Evolutionary conservation across 176 grass and related monocot genomes (phyloP), one percentile per base, ranked within the genome.

Genomic region (Eleusine indica): DNA sequence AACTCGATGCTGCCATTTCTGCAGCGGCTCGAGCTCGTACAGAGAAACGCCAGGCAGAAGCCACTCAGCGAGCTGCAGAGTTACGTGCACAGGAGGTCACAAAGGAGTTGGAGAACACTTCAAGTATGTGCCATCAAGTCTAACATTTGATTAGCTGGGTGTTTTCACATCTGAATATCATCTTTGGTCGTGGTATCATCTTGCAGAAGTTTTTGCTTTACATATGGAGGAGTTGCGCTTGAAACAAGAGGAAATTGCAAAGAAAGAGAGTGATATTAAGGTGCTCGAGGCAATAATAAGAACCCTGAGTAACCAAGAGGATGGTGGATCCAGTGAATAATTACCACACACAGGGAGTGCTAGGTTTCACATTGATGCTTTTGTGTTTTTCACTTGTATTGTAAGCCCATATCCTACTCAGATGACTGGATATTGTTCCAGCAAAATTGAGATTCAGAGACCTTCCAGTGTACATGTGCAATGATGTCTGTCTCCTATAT

Each of bases 231-330:
- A 95, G 83, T 47, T 98, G 87, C 80, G 93, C 76, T 42, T 84
- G 6, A 93, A 98, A 71, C 93, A 98, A 88, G 91, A 98, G 80
- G 96, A 95, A 80, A 98, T 98, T 52, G 80, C 91, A 3, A 95
- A 95, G 93, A 95, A 90, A 77, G 85, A 93, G 54, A 83, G 93
- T 18, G 93, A 95, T 58, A 98, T 98, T 78, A 98, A 98, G 78
- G 85, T 98, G 74, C 84, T 98, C 63, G 93, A 98, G 90, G 96
- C 96, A 61, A 98, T 95, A 65, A 95, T 98, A 85, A 89, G 83
- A 78, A 98, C 93, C 57, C 62, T 98, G 42, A 92, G 96, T 93
- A 88, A 25, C 75, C 93, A 90, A 89, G 90, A 92, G 76, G 85
- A 83, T 22, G 85, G 80, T 64, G 75, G 61, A 69, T 84, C 90